phyloP scores from a whole-genome alignment of 208 protist genomes.

The Trypanosoma lewisi region DNA sequence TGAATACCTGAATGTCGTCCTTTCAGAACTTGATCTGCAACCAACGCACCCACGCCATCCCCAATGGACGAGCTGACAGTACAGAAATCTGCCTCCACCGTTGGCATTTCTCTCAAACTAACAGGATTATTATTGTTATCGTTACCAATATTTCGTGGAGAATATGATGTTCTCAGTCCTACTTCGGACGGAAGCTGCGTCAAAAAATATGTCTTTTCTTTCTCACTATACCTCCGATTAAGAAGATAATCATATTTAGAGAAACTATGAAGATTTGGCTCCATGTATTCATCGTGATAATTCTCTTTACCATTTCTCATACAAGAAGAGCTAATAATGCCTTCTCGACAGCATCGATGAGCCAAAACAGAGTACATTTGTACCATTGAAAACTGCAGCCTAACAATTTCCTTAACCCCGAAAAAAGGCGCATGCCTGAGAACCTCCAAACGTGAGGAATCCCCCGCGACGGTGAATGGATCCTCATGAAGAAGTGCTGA shows the following conservation, averaged over 20 bases:
- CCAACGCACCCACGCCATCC: background rate
- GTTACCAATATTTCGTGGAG: background rate
- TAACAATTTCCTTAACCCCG: conserved; percentile 5
- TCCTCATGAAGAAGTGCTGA: conserved; percentile 14
- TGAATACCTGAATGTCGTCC: background rate
- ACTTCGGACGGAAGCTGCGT: background rate
- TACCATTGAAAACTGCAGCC: conserved; percentile 15
- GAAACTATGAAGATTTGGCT: background rate
- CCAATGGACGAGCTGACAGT: background rate
- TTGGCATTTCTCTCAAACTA: background rate
- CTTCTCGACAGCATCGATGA: background rate
- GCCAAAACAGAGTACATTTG: conserved; percentile 15
- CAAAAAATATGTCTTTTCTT: background rate
- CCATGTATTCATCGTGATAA: background rate
- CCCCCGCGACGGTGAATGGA: conserved; percentile 7
- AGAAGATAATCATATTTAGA: conserved; percentile 14
- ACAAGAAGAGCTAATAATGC: background rate
- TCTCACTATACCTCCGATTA: background rate
- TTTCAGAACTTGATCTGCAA: background rate
- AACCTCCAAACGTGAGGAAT: conserved; percentile 13
- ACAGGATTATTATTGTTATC: background rate
- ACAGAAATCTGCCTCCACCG: background rate
- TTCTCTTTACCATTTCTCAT: background rate
- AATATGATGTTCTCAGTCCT: background rate
- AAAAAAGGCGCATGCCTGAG: background rate